Conservation (phyloP, 2,329 filamentous ascomycete genomes). For the Neonectria magnoliae region DNA sequence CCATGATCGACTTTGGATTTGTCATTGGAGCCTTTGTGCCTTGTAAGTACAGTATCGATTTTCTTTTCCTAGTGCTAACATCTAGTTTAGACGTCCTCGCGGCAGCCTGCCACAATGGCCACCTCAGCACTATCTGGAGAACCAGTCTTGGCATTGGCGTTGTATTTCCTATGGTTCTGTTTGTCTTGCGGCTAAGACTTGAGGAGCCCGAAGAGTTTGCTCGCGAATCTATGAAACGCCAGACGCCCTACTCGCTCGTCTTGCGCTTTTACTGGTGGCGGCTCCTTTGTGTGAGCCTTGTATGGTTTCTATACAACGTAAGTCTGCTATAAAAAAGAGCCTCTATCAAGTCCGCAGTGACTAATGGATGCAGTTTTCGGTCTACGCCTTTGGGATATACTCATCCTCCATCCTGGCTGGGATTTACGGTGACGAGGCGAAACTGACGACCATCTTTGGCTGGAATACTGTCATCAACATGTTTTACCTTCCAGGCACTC, state of each 20-base stretch:
- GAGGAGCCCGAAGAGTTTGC: slow-evolving; percentile 83
- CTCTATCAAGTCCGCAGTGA: not conserved
- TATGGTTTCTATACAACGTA: slow-evolving; percentile 88
- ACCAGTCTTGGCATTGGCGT: slow-evolving; percentile 81
- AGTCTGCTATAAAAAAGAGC: slow-evolving; percentile 35
- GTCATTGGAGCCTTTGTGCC: slow-evolving; percentile 83
- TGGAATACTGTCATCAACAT: slow-evolving; percentile 91
- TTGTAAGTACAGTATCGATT: slow-evolving; percentile 44
- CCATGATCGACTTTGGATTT: slow-evolving; percentile 86
- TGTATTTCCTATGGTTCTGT: slow-evolving; percentile 77
- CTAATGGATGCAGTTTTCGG: slow-evolving; percentile 66
- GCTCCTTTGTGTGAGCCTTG: slow-evolving; percentile 73
- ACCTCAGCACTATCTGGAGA: slow-evolving; percentile 83
- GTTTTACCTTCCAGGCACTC: slow-evolving; percentile 87
- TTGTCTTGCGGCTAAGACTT: slow-evolving; percentile 77
- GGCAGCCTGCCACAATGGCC: slow-evolving; percentile 65
- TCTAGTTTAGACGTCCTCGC: slow-evolving; percentile 57
- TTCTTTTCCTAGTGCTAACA: not conserved
- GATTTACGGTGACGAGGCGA: slow-evolving; percentile 66
- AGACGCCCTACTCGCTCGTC: slow-evolving; percentile 66
- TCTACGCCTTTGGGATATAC: slow-evolving; percentile 89
- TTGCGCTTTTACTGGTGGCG: slow-evolving; percentile 78
- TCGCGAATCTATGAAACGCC: slow-evolving; percentile 72
- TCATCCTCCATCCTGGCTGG: slow-evolving; percentile 77
- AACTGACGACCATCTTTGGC: slow-evolving; percentile 82